Evolutionary conservation across 2,329 filamentous ascomycete genomes (phyloP).

Genomic region (Lasiodiplodia sp.): DNA sequence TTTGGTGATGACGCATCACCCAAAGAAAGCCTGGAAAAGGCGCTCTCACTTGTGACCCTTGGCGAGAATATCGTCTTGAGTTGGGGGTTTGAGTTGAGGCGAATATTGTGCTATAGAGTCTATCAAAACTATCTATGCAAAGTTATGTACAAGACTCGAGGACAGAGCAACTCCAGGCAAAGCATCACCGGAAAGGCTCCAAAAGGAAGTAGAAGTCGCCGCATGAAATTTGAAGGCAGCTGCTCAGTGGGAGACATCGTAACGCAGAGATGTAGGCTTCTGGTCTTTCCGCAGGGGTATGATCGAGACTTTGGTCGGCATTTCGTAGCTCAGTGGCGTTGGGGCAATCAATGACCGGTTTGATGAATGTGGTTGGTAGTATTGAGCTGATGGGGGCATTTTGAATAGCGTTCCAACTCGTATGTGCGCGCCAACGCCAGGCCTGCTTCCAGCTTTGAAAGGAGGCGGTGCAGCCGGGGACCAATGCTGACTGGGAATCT

Average conservation of each 20-base stretch:
- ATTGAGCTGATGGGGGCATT: too few species aligned
- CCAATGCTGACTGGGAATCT: too few species aligned
- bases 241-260: not conserved
- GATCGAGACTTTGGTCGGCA: not conserved
- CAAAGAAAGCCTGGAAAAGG: too few species aligned
- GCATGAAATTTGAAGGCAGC: not conserved
- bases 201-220: not conserved
- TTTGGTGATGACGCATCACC: too few species aligned
- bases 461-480: too few species aligned
- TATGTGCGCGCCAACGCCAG: too few species aligned
- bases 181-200: not conserved
- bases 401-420: too few species aligned
- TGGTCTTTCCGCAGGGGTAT: not conserved
- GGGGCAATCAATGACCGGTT: not conserved
- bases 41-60: too few species aligned
- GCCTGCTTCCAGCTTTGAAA: too few species aligned
- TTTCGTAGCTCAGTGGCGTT: not conserved
- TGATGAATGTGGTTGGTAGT: too few species aligned
- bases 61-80: too few species aligned
- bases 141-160: conserved; percentile 1
- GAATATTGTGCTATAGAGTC: not conserved
- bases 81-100: not conserved
- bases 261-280: not conserved
- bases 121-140: conserved; percentile 1
- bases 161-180: not conserved